A percentile compares a stretch with the other conserved stretches of the same genome.
Evolutionary conservation across 306 rosid species (phyloP).

Genomic region (Neltuma alba): DNA sequence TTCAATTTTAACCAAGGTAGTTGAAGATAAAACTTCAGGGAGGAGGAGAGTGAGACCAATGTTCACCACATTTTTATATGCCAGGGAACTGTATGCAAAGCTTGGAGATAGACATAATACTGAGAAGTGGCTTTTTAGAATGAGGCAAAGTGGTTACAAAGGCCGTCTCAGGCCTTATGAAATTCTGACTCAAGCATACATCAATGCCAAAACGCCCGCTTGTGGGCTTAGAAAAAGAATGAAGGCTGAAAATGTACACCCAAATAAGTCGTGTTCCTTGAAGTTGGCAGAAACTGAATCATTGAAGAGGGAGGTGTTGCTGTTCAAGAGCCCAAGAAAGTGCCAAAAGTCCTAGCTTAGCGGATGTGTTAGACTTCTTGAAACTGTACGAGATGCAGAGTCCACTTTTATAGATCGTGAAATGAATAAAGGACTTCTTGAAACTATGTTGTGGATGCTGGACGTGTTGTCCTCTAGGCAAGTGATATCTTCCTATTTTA

Average conservation of each 20-base stretch:
- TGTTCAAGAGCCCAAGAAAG: neutral
- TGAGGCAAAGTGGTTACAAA: conserved; percentile 20
- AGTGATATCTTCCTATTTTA: no score
- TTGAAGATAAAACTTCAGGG: neutral
- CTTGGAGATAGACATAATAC: conserved; percentile 35
- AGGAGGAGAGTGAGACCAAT: conserved; percentile 6
- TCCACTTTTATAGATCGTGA: no score
- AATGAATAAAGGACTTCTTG: neutral
- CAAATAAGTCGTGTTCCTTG: neutral
- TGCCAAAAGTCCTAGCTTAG: neutral
- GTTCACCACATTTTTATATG: conserved; percentile 20
- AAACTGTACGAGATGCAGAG: neutral
- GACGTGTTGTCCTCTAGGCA: neutral
- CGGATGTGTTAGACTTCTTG: neutral
- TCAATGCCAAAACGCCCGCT: conserved; percentile 31
- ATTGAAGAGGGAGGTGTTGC: conserved; percentile 8
- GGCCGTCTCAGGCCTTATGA: conserved; percentile 19
- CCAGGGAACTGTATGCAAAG: conserved; percentile 32
- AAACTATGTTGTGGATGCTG: neutral
- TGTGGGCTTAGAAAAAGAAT: conserved; percentile 34
- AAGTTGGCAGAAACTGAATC: conserved; percentile 15
- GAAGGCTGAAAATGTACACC: conserved; percentile 33
- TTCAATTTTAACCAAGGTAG: conserved; percentile 23
- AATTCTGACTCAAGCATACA: conserved; percentile 28
- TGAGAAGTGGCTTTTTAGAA: conserved; percentile 33